Evolutionary conservation across 495 filamentous ascomycete species (phyloP).

Genomic region (Pyrenula aspistea): DNA sequence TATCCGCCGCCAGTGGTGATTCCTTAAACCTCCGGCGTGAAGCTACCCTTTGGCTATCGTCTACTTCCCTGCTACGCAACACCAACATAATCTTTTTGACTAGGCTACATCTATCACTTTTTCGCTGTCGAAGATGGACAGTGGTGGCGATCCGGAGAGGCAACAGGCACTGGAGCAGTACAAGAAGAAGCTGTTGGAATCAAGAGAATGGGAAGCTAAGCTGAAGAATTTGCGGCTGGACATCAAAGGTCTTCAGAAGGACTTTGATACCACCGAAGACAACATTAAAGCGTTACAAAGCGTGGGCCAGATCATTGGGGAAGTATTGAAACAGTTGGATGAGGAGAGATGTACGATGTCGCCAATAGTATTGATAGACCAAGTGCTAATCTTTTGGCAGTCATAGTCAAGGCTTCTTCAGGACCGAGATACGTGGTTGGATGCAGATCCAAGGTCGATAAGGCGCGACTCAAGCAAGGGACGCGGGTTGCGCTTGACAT

Average conservation of each 20-base stretch:
- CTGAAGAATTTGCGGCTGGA: constrained; percentile 82
- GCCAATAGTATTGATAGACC: background rate
- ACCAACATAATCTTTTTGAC: too few relatives aligned
- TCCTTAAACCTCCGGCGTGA: too few relatives aligned
- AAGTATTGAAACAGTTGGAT: constrained; percentile 96
- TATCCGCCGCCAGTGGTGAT: too few relatives aligned
- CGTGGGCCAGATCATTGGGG: constrained; percentile 97
- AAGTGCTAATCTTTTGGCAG: constrained; percentile 16
- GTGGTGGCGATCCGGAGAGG: constrained; percentile 51
- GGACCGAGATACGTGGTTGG: constrained; percentile 97
- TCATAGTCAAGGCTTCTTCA: constrained; percentile 85
- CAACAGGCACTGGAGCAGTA: constrained; percentile 75
- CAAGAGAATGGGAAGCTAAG: constrained; percentile 97
- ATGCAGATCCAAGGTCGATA: constrained; percentile 96
- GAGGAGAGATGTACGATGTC: constrained; percentile 83
- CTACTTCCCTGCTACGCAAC: too few relatives aligned
- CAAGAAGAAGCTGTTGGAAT: constrained; percentile 88
- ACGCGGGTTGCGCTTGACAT: constrained; percentile 97
- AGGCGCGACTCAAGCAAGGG: constrained; percentile 91
- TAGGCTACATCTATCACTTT: too few relatives aligned
- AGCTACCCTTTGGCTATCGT: too few relatives aligned
- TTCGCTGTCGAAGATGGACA: constrained; percentile 26
- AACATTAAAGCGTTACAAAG: constrained; percentile 99
- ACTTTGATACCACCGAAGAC: constrained; percentile 94
- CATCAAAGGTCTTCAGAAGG: constrained; percentile 87